A percentile compares a stretch with the other conserved stretches of the same genome.
Conservation (phyloP, 768 basidiomycete species). For the Hericium coralloides region DNA sequence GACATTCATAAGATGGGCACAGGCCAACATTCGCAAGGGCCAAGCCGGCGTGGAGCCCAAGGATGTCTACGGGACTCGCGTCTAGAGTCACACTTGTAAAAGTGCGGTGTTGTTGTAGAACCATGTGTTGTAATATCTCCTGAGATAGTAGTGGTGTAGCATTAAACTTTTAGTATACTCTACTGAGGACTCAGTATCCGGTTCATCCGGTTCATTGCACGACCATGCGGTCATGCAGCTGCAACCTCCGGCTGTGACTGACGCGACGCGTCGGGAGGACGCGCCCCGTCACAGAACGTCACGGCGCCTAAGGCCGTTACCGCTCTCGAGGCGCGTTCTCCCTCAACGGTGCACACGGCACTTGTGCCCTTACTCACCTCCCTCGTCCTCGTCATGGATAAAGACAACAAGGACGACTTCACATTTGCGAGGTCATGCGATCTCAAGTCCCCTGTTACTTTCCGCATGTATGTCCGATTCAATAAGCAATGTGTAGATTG, state of each 20-base stretch:
- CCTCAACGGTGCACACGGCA: not conserved
- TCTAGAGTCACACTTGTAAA: conserved; percentile 15
- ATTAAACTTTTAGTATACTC: not conserved
- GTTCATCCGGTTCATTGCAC: not conserved
- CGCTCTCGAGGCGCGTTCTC: not conserved
- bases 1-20: conserved; percentile 58
- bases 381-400: conserved; percentile 32
- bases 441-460: conserved; percentile 79
- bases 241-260: not conserved
- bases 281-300: not conserved
- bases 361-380: not conserved
- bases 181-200: not conserved
- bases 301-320: not conserved
- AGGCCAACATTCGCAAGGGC: conserved; percentile 78
- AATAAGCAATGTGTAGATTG: not conserved
- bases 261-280: not conserved
- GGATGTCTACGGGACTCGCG: conserved; percentile 70
- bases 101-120: not conserved
- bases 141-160: not conserved
- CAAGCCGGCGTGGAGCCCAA: conserved; percentile 68
- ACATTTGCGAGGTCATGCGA: conserved; percentile 89
- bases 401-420: conserved; percentile 75
- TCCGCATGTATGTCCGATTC: conserved; percentile 52
- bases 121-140: not conserved
- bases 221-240: not conserved